A percentile compares a stretch with the other conserved stretches of the same genome.
Evolutionary conservation across 768 basidiomycete species (phyloP).

Genomic region (Psilocybe cubensis): DNA sequence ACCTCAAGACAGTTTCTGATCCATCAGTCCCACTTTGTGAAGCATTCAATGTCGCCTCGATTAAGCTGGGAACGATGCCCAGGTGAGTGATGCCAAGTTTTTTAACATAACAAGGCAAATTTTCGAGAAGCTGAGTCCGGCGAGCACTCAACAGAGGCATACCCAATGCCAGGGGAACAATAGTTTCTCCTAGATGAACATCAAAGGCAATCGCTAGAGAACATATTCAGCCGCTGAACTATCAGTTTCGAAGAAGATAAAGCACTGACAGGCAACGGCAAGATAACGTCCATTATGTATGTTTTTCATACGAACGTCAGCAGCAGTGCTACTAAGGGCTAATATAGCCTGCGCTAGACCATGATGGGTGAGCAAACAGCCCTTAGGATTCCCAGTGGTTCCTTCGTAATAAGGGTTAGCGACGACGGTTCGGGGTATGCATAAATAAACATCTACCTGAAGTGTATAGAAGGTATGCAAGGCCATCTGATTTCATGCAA

Average conservation of each 20-base stretch:
- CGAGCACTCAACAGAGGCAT: constrained; percentile 47
- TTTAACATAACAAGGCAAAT: constrained; percentile 40
- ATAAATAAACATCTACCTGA: constrained; percentile 37
- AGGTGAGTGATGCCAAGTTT: constrained; percentile 47
- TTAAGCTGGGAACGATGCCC: constrained; percentile 55
- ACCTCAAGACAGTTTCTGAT: constrained; percentile 37
- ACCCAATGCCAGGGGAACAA: constrained; percentile 45
- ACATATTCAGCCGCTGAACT: constrained; percentile 6
- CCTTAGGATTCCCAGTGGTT: constrained; percentile 56
- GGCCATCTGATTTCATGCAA: constrained; percentile 29
- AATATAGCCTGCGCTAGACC: constrained; percentile 35
- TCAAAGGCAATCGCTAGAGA: constrained; percentile 54
- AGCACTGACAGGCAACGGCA: constrained; percentile 46
- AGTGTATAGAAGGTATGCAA: constrained; percentile 53
- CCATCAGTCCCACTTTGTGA: constrained; percentile 23
- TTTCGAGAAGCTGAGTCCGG: constrained; percentile 46
- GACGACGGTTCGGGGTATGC: background rate
- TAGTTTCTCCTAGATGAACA: constrained; percentile 50
- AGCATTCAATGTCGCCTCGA: constrained; percentile 50
- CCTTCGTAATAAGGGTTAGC: constrained; percentile 27
- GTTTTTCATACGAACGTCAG: constrained; percentile 30
- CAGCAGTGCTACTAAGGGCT: constrained; percentile 35
- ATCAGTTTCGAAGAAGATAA: background rate
- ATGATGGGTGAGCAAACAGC: constrained; percentile 43
- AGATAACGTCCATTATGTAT: constrained; percentile 35